Evolutionary conservation across 129 eudicot genomes (phyloP).

Genomic region (Ambrosia trifida): DNA sequence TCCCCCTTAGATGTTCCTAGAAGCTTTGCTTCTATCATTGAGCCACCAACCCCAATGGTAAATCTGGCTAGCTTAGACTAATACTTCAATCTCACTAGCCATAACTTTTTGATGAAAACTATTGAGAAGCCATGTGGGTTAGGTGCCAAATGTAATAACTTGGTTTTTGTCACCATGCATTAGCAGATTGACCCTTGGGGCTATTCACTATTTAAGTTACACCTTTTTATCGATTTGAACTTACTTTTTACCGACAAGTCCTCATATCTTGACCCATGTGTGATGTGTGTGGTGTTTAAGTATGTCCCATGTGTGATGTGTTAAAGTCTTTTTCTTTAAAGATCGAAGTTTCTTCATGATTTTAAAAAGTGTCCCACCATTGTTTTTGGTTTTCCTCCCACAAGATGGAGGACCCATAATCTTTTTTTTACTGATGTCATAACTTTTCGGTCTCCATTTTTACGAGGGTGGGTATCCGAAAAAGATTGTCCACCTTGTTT

Average conservation of each 20-base stretch:
- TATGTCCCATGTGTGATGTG: neutral
- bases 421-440: too few species aligned
- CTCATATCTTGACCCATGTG: neutral
- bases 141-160: neutral
- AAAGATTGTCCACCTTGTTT: too few species aligned
- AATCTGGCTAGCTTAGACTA: neutral
- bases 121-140: constrained; percentile 9
- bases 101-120: neutral
- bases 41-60: too few species aligned
- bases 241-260: constrained; percentile 4
- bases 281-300: too few species aligned
- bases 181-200: neutral
- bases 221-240: neutral
- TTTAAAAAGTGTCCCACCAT: neutral
- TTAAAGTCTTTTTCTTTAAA: too few species aligned
- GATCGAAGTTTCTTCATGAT: neutral
- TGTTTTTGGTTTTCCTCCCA: neutral
- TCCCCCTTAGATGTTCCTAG: too few species aligned
- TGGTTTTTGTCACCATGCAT: neutral
- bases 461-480: too few species aligned
- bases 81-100: neutral
- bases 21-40: too few species aligned
- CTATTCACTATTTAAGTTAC: neutral
- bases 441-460: too few species aligned
- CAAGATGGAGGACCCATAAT: too few species aligned